Conservation (phyloP, 2,329 filamentous ascomycete genomes). For the Aspergillus felis region DNA sequence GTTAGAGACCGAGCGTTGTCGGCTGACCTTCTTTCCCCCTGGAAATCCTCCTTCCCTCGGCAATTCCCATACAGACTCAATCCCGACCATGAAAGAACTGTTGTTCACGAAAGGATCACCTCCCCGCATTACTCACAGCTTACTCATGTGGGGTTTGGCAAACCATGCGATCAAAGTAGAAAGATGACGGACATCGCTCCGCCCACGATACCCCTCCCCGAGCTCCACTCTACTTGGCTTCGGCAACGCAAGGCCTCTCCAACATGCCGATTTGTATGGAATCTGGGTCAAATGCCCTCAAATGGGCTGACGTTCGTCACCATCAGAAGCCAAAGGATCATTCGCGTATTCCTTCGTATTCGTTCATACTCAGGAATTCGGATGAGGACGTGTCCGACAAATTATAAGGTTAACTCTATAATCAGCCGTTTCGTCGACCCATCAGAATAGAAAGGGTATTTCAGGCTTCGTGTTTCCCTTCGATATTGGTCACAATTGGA, state of each 20-base stretch:
- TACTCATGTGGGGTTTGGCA: constrained; percentile 29
- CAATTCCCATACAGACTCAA: constrained; percentile 2
- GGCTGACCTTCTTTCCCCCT: neutral
- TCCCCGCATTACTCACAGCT: constrained; percentile 27
- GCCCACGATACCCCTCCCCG: constrained; percentile 1
- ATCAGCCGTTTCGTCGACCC: neutral
- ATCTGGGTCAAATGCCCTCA: neutral
- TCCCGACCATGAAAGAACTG: neutral
- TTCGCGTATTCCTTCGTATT: neutral
- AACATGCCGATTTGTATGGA: constrained; percentile 22
- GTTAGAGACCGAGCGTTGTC: neutral
- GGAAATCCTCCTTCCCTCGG: constrained; percentile 4
- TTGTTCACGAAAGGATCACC: constrained; percentile 1
- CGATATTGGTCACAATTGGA: neutral
- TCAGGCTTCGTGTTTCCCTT: neutral
- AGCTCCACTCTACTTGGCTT: neutral
- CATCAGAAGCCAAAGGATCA: neutral
- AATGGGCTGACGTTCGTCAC: neutral
- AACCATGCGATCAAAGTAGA: neutral
- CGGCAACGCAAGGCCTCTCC: constrained; percentile 20
- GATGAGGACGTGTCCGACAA: neutral
- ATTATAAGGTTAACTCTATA: neutral
- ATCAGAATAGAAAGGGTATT: neutral
- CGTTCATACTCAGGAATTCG: neutral
- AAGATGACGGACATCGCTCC: constrained; percentile 2